A percentile compares a stretch with the other conserved stretches of the same genome.
phyloP scores from a whole-genome alignment of 257 asterid genomes.

The Nicotiana knightiana region DNA sequence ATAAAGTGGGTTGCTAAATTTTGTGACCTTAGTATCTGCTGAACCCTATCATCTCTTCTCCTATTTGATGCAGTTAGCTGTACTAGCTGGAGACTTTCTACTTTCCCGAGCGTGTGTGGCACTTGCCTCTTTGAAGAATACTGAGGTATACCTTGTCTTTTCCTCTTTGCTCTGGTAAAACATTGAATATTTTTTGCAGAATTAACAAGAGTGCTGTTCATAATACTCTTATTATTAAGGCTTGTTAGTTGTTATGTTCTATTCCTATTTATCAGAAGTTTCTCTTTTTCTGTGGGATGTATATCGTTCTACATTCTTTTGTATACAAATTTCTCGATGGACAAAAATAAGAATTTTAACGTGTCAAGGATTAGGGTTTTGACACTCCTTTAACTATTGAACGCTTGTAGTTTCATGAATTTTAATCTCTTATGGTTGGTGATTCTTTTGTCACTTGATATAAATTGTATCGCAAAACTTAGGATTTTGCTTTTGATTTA shows the following conservation, averaged over 20 bases:
- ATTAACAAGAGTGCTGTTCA: neutral
- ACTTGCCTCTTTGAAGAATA: slow-evolving; percentile 88
- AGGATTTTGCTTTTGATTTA: neutral
- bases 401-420: neutral
- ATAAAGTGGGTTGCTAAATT: neutral
- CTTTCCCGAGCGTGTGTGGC: slow-evolving; percentile 94
- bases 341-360: neutral
- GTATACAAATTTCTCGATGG: neutral
- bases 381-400: neutral
- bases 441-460: neutral
- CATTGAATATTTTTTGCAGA: neutral
- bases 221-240: neutral
- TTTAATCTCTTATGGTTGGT: neutral
- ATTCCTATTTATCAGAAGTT: neutral
- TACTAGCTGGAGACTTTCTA: slow-evolving; percentile 92
- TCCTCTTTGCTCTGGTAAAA: neutral
- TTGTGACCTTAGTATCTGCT: neutral
- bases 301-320: neutral
- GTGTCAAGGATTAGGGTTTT: neutral
- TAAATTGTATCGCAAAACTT: neutral
- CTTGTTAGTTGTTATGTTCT: neutral
- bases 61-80: slow-evolving; percentile 63
- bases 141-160: slow-evolving; percentile 51
- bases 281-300: neutral
- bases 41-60: slow-evolving; percentile 8